Evolutionary conservation across 768 basidiomycete species (phyloP), one percentile per base, ranked within the genome.

Genomic region (Mycena sanguinolenta): DNA sequence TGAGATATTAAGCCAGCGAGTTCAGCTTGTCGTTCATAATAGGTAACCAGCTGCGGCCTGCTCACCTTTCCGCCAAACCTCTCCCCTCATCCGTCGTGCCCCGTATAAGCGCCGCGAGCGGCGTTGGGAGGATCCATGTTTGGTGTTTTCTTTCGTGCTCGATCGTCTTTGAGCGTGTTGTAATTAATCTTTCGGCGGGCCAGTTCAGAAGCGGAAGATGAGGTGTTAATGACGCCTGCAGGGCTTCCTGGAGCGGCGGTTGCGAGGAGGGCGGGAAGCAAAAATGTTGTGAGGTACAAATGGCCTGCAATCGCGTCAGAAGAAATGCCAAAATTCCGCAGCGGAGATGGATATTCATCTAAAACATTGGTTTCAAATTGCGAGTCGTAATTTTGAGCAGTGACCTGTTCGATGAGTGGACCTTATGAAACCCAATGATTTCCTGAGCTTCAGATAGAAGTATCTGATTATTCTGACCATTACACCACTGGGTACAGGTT

Each of bases 251-350:
- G 68, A 2, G 64, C n/a, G 17, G 67, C 53, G 1, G 83, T 84
- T 2, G 80, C 78, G 9, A 82, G 69, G 21, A 87, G 79, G 1
- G 77, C 79, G 2, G 88, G 86, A 27, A 89, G 79, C 44, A 90
- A 81, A 12, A 85, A 78, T 39, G 79, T 79, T 1, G 90, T 91
- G 66, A 93, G 83, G 73, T 88, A 84, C 74, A 85, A 90, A 74
- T 89, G 92, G 3, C 91, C 90, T 89, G 68, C 3, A 27, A 17
- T 8, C 14, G 61, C 36, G 32, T 53, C 5, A 46, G 42, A 55
- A 34, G 17, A 46, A n/a, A n/a, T 7, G 17, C 12, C 10, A 2
- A 28, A 28, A n/a, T 46, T 27, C 3, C 28, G 23, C 54, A 4
- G 30, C 19, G 25, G 32, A 1, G 38, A 34, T 50, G 34, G 42